Evolutionary conservation across 1,139 yeast genomes (phyloP).

Genomic region (Yamadazyma dendronema): DNA sequence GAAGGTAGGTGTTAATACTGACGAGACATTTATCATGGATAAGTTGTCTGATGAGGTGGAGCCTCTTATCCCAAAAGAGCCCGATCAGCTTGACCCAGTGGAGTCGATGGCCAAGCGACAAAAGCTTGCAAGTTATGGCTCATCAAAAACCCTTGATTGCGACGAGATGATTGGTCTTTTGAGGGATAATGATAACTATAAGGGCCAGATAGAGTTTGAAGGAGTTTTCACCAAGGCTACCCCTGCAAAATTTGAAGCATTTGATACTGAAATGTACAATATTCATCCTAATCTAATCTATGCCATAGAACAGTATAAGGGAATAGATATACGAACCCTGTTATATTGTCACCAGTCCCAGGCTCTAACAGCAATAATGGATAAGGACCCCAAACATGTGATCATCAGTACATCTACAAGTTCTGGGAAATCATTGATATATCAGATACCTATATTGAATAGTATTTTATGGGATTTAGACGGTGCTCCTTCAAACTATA

Average conservation of each 20-base stretch:
- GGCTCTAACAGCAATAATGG: slow-evolving; percentile 61
- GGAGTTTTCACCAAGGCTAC: slow-evolving; percentile 26
- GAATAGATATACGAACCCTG: slow-evolving; percentile 41
- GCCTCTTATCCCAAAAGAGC: slow-evolving; percentile 46
- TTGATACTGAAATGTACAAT: slow-evolving; percentile 35
- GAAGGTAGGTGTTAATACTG: slow-evolving; percentile 6
- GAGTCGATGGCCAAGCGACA: slow-evolving; percentile 20
- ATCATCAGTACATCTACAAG: slow-evolving; percentile 92
- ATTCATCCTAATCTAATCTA: slow-evolving; percentile 45
- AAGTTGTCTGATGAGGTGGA: slow-evolving; percentile 33
- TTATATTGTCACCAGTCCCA: slow-evolving; percentile 81
- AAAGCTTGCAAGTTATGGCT: slow-evolving; percentile 3
- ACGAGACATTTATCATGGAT: slow-evolving; percentile 8
- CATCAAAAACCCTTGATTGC: slow-evolving; percentile 19
- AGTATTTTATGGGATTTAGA: slow-evolving; percentile 46
- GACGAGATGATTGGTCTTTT: slow-evolving; percentile 47
- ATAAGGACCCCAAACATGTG: slow-evolving; percentile 49
- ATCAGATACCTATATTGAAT: slow-evolving; percentile 80
- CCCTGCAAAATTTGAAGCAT: slow-evolving; percentile 16
- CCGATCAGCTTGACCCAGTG: slow-evolving; percentile 29
- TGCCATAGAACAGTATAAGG: slow-evolving; percentile 50
- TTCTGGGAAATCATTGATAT: slow-evolving; percentile 90
- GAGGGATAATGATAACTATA: slow-evolving; percentile 47
- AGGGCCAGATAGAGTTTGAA: slow-evolving; percentile 51
- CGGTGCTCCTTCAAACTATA: slow-evolving; percentile 11